A percentile compares a stretch with the other conserved stretches of the same genome.
Evolutionary conservation across 805 yeast genomes (phyloP).

Genomic region (Torulaspora indica): DNA sequence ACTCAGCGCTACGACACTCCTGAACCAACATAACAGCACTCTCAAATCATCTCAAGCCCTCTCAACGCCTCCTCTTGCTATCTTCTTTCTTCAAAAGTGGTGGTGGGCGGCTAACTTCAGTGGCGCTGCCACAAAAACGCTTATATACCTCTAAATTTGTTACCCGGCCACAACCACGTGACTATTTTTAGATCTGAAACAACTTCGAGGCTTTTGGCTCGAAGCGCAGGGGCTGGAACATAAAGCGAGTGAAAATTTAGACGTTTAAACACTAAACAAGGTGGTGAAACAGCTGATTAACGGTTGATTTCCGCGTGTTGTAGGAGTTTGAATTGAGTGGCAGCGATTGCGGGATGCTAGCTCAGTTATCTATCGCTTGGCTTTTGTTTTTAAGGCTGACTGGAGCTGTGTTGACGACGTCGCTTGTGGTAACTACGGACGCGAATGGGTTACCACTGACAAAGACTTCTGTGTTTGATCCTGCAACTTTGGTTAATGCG

Average conservation of each 20-base stretch:
- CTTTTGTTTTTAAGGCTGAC: conserved; percentile 8
- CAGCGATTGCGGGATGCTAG: conserved; percentile 5
- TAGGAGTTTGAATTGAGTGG: background rate
- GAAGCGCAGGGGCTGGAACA: conserved; percentile 7
- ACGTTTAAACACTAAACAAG: background rate
- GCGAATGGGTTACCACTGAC: conserved; percentile 33
- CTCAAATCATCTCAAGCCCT: too few relatives aligned
- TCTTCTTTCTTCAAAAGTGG: too few relatives aligned
- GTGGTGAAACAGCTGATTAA: background rate
- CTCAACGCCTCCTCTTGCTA: too few relatives aligned
- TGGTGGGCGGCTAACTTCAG: too few relatives aligned
- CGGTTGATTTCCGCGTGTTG: background rate
- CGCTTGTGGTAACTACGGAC: conserved; percentile 34
- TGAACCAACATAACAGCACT: too few relatives aligned
- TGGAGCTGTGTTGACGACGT: conserved; percentile 25
- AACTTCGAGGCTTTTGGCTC: background rate
- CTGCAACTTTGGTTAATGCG: conserved; percentile 16
- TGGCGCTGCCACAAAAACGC: too few relatives aligned
- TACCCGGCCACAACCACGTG: too few relatives aligned
- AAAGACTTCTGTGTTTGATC: conserved; percentile 26
- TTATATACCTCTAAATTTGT: too few relatives aligned
- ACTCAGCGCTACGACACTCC: too few relatives aligned
- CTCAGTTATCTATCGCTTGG: conserved; percentile 9
- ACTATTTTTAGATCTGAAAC: conserved; percentile 4
- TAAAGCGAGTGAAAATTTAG: conserved; percentile 2